A percentile compares a stretch with the other conserved stretches of the same genome.
These are phyloP conservation scores for Asterella californica DNA, from an alignment of 225 moss, liverwort and hornwort genomes.

Conservation along the genomic window DNA sequence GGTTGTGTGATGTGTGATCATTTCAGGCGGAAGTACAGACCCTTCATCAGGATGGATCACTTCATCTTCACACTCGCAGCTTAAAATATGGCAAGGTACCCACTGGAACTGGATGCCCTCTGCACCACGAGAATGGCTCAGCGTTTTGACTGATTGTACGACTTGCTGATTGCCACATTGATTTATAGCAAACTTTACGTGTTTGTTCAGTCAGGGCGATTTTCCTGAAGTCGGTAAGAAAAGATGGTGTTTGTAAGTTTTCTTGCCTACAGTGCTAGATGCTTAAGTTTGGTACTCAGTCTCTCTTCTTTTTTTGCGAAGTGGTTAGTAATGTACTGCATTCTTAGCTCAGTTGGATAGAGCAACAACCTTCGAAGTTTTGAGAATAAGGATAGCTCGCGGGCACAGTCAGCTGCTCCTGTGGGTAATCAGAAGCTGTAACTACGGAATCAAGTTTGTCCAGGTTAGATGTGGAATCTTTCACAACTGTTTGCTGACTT, in stretches of 20 bases:
- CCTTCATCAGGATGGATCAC: constrained; percentile 85
- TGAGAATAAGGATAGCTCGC: not conserved
- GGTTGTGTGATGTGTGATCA: constrained; percentile 3
- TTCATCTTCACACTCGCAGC: constrained; percentile 96
- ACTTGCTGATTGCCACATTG: not conserved
- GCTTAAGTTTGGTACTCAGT: no score
- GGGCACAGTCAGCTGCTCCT: not conserved
- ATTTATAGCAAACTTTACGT: not conserved
- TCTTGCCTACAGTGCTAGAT: not conserved
- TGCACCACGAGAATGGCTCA: not conserved
- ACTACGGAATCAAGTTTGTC: not conserved
- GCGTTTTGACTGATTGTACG: not conserved
- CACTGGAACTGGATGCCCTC: not conserved
- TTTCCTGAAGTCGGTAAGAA: not conserved
- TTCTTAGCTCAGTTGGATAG: no score
- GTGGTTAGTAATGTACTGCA: no score
- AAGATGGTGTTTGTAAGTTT: not conserved
- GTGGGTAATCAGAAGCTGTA: no score
- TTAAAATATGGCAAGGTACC: constrained; percentile 96
- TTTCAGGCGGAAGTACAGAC: constrained; percentile 94
- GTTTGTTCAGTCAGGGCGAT: not conserved
- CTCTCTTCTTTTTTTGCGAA: no score
- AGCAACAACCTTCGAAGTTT: no score
- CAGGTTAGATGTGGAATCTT: not conserved
- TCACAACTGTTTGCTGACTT: not conserved